Evolutionary conservation across 106 monocot genomes (phyloP), one percentile per base, ranked within the genome.

Genomic region (Triglochin maritima): DNA sequence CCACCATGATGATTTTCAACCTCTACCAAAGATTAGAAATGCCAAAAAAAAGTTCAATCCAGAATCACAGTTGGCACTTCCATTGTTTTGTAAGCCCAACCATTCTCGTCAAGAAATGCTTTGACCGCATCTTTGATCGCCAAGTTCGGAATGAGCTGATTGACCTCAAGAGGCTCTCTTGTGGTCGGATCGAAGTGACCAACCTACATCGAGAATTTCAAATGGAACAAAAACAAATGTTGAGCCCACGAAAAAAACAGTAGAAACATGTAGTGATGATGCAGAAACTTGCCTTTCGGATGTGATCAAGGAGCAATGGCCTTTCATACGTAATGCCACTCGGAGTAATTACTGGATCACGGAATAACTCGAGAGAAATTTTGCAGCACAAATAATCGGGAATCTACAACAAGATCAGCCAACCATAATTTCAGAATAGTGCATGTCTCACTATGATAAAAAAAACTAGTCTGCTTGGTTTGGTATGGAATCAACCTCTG

Each of bases 311-410:
- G 70, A 94, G 66, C 44, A 85, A 73, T 3, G 74, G 69, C 67
- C 84, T 86, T 69, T 94, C 94, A 74, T 94, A 94, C 10, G 94
- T 89, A 64, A 94, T 60, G 11, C 94, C 94, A 16, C 83, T 72
- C 50, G 89, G 89, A 65, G 94, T 81, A 57, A 89, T 89, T 5
- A 94, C 94, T 53, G 94, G 94, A 69, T 94, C 89, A 15, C 82
- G 78, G n/a, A 75, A 81, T 60, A 87, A 82, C 49, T 94, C 94
- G 41, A 89, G 82, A 49, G 94, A 80, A 71, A 94, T 84, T 68
- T 84, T 89, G 63, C 94, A 94, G 59, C 94, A 94, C 6, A 94
- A 74, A 71, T 87, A 82, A 10, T 94, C 94, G 17, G 94, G 94
- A 11, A 94, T 80, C 94, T 94, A 48, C 57, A 74, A 55, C 7